Base-by-base conservation (phyloP, 176 grass and related monocot species). In the Aegilops sharonensis region DNA sequence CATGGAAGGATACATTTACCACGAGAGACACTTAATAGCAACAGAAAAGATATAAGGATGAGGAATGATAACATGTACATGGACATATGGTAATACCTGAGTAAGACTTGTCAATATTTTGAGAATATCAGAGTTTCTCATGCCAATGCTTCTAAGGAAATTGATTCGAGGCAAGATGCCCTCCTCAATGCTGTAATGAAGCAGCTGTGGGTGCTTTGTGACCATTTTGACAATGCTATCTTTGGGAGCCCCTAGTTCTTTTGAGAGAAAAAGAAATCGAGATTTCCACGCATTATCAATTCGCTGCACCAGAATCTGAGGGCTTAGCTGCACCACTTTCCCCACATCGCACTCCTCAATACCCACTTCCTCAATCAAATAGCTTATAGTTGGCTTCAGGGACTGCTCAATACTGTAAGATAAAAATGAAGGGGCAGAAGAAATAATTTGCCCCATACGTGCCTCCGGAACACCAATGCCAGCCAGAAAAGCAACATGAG, bases 171-270 rank as follows among this genome's bases (percentile, higher is more conserved):
- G 97, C 87, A 98, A 87, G 79, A 98, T 94, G 69, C 97, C 97
- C 87, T 98, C 90, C 81, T 98, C 86, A 79, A 98, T 95, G 88
- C 94, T 98, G 91, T 98, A 98, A 83, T 98, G 94, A 79, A 95
- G 94, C 68, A 98, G 91, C 78, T 94, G 97, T 29, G 94, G 97
- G 81, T 98, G 96, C 70, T 98, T 98, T 43, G 84, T 94, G 79
- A 95, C 91, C 97, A 98, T 95, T 62, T 95, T 98, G 75, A 95
- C 97, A 84, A 98, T 89, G 77, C 64, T 98, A 91, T 91, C 85
- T 89, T 92, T 98, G 56, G 97, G 89, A 35, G 94, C 97, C 24
- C 90, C 93, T 31, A 98, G 68, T 84, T 98, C 97, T 78, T 88
- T 98, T 62, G 97, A 92, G 42, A 98, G 65, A 78, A 98, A 98